phyloP scores from a whole-genome alignment of 306 rosid genomes.

The Dalbergia cochinchinensis region DNA sequence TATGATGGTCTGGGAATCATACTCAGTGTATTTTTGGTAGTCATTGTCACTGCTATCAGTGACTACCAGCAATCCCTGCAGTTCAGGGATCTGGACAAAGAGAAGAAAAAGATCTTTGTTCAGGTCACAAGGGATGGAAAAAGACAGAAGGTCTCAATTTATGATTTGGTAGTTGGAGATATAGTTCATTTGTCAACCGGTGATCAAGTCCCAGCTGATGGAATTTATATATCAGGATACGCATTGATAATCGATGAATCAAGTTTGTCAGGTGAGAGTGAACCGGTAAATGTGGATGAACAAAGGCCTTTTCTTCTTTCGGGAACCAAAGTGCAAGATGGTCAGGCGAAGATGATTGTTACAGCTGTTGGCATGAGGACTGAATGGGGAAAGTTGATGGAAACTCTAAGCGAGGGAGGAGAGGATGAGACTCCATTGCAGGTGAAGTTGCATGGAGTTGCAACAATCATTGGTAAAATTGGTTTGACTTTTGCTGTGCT shows the following conservation, averaged over 20 bases:
- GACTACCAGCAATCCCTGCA: conserved; percentile 92
- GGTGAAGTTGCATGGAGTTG: conserved; percentile 93
- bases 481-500: conserved; percentile 84
- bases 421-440: conserved; percentile 98
- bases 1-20: conserved; percentile 95
- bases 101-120: conserved; percentile 82
- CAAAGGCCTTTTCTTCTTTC: conserved; percentile 87
- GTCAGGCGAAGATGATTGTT: conserved; percentile 89
- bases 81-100: conserved; percentile 81
- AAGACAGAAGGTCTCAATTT: conserved; percentile 74
- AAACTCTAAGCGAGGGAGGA: conserved; percentile 89
- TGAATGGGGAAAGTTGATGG: conserved; percentile 98
- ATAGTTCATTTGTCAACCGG: conserved; percentile 89
- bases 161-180: conserved; percentile 88
- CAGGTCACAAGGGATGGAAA: conserved; percentile 78
- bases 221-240: conserved; percentile 77
- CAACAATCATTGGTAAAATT: conserved; percentile 91
- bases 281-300: conserved; percentile 64
- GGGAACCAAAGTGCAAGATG: conserved; percentile 95
- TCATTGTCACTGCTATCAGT: conserved; percentile 83
- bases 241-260: conserved; percentile 83
- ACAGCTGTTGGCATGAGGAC: conserved; percentile 96
- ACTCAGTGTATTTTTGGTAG: conserved; percentile 79
- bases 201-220: conserved; percentile 96
- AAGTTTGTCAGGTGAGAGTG: conserved; percentile 94